Base-by-base conservation (phyloP, 2,329 filamentous ascomycete genomes). In the Ascochyta rabiei region DNA sequence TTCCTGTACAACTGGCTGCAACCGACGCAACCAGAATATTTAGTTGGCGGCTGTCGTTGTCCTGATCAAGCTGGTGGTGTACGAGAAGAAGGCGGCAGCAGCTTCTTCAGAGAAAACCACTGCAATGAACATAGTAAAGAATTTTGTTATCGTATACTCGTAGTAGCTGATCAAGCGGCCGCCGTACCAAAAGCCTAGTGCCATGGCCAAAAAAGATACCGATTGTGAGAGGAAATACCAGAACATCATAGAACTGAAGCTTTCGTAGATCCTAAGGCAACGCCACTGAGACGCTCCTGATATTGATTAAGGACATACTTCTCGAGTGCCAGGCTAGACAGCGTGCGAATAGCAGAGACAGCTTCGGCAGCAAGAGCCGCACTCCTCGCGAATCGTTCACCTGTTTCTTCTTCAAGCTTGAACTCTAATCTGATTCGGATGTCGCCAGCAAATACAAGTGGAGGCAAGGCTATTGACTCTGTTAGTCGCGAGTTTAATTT, bases 61-160 rank as follows among this genome's bases (percentile, higher is more conserved):
- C 77, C 98, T 98, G 63, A 92, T 91, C 90, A 98, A 96, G 66
- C 97, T 93, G 0, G 93, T 93, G 0, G 93, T 91, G 69, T 97
- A 97, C 0, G 89, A 90, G 78, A 98, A 98, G 66, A 98, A 89
- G 0, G 87, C 89, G 7, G 93, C 93, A 1, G 93, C 93, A 4
- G 92, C 95, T 75, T 69, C 60, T 41, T 63, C 62, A 8, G 59
- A 63, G 45, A 67, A 66, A 15, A 67, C 59, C 0, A 66, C 63
- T 8, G 59, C 84, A 57, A 88, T 86, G 77, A 96, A 97, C 68
- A 90, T 92, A 41, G 96, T 81, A 77, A 97, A 98, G 82, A 98
- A 98, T 63, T 93, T 89, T 75, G 93, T 93, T 67, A 91, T 82
- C 2, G 80, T 76, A 15, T 90, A 85, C 24, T 87, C 82, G 12